phyloP scores from a whole-genome alignment of 106 monocot species.

The Allium cepa region DNA sequence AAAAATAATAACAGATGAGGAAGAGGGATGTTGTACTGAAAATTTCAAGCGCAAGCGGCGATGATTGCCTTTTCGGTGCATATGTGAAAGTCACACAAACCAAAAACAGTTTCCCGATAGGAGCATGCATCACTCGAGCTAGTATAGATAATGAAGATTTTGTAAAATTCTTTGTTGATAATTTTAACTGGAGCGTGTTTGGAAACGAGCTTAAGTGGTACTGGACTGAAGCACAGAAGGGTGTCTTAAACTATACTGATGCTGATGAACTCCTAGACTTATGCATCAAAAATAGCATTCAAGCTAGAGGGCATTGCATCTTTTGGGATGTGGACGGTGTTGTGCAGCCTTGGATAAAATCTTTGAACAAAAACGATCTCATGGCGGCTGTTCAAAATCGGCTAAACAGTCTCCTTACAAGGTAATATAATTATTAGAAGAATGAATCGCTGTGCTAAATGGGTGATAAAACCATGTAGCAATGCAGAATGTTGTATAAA shows the following conservation, averaged over 20 bases:
- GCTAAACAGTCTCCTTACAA: conserved; percentile 43
- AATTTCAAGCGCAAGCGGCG: conserved; percentile 21
- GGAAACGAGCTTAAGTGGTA: conserved; percentile 92
- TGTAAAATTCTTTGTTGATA: conserved; percentile 58
- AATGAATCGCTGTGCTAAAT: too few species aligned
- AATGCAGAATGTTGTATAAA: too few species aligned
- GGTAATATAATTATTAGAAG: too few species aligned
- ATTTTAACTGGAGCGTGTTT: conserved; percentile 90
- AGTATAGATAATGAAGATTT: conserved; percentile 88
- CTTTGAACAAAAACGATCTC: conserved; percentile 44
- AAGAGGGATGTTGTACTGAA: conserved; percentile 86
- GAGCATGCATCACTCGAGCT: conserved; percentile 62
- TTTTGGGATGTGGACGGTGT: conserved; percentile 54
- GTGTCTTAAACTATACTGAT: conserved; percentile 56
- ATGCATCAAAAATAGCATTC: conserved; percentile 36
- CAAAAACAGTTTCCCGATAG: conserved; percentile 74
- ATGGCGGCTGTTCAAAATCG: conserved; percentile 57
- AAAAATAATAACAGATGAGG: conserved; percentile 35
- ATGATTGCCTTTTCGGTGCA: conserved; percentile 8
- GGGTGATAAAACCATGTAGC: too few species aligned
- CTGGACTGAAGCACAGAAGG: conserved; percentile 64
- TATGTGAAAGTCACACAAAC: conserved; percentile 52
- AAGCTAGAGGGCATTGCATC: conserved; percentile 57
- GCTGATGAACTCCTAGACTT: conserved; percentile 56
- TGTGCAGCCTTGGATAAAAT: conserved; percentile 54